These are phyloP conservation scores for Podila epigama DNA, from an alignment of 192 early-diverging fungal species.

Conservation along the genomic window DNA sequence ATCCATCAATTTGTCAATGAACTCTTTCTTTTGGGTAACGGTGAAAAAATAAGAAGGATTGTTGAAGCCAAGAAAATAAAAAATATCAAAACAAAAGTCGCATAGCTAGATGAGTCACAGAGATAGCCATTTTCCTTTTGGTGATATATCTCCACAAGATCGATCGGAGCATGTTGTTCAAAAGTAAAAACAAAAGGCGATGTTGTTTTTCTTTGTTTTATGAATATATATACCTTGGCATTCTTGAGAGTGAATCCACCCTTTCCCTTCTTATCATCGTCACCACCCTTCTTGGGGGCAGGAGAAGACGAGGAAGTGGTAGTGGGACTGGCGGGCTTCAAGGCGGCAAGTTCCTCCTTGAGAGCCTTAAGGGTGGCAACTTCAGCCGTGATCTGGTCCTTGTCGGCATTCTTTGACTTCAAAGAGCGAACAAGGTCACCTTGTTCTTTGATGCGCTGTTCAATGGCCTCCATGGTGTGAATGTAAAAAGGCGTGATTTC, in stretches of 20 bases:
- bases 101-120: no score
- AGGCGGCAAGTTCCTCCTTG: slow-evolving; percentile 64
- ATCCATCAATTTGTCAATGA: no score
- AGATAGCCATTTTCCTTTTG: no score
- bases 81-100: no score
- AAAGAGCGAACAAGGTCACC: slow-evolving; percentile 66
- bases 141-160: no score
- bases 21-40: no score
- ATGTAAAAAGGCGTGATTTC: not conserved
- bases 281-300: slow-evolving; percentile 19
- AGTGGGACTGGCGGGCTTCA: slow-evolving; percentile 41
- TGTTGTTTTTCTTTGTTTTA: not conserved
- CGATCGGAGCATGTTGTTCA: no score
- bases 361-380: slow-evolving; percentile 64
- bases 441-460: slow-evolving; percentile 63
- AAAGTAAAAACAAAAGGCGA: no score
- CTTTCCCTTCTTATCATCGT: slow-evolving; percentile 55
- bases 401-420: slow-evolving; percentile 67
- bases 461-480: slow-evolving; percentile 32
- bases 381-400: slow-evolving; percentile 62
- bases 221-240: slow-evolving; percentile 67
- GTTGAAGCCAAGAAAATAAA: no score
- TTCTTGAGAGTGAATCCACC: slow-evolving; percentile 72
- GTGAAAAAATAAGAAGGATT: no score
- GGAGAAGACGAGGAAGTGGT: slow-evolving; percentile 8